phyloP scores from a whole-genome alignment of 257 asterid species.

The Coffea eugenioides region DNA sequence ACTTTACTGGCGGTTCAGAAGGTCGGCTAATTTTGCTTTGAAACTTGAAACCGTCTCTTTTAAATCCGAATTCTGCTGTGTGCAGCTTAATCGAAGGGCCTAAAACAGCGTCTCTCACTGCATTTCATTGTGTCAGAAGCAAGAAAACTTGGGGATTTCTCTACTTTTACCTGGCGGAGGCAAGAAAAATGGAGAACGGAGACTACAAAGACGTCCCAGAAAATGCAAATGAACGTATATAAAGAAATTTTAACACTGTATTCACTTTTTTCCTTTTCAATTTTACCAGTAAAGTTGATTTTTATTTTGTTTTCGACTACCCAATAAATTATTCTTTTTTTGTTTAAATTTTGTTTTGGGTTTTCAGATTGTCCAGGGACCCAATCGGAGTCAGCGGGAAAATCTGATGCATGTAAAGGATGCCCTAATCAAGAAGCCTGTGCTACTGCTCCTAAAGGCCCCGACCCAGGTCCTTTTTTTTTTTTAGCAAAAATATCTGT shows the following conservation, averaged over 20 bases:
- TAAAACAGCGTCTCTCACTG: neutral
- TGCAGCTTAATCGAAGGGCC: neutral
- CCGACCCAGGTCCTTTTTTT: constrained; percentile 65
- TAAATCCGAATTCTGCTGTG: too few species aligned
- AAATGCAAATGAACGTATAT: constrained; percentile 23
- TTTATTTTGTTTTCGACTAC: neutral
- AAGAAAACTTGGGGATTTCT: neutral
- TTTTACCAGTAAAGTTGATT: neutral
- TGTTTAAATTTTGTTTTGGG: neutral
- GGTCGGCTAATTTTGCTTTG: too few species aligned
- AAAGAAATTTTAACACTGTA: neutral
- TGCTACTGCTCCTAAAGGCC: constrained; percentile 97
- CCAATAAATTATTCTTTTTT: neutral
- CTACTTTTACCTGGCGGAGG: neutral
- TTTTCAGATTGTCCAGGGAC: constrained; percentile 87
- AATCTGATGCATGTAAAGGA: constrained; percentile 73
- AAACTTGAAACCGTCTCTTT: too few species aligned
- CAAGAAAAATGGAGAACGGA: constrained; percentile 18
- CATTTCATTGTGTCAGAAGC: neutral
- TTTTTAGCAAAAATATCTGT: neutral
- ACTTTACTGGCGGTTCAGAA: too few species aligned
- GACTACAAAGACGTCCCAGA: constrained; percentile 17
- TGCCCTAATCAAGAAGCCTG: constrained; percentile 92
- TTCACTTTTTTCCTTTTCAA: neutral
- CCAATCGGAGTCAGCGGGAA: constrained; percentile 80